Base-by-base conservation (phyloP, 441 rosid species). In the Bruguiera hainesii region DNA sequence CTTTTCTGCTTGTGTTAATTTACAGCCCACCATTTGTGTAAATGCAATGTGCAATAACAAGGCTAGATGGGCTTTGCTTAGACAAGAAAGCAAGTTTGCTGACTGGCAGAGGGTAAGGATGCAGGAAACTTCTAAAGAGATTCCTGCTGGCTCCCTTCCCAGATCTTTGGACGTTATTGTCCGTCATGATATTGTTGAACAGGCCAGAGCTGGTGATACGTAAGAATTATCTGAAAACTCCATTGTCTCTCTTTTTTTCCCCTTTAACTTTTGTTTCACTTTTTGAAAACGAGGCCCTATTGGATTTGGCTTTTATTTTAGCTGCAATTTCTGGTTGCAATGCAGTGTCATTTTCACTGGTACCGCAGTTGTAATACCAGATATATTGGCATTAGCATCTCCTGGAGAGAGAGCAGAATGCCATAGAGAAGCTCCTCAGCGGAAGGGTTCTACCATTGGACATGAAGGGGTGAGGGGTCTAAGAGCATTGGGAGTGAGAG, bases 91-190 rank as follows among this genome's bases (percentile, higher is more conserved):
- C 69, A 94, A 88, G 76, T 94, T 94, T 75, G 88, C 97, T 11
- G 98, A 94, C 75, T 94, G 98, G 98, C 98, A 94, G 79, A 89
- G 98, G 79, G 97, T 88, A 61, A 83, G 98, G 73, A 82, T 94
- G 97, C 98, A 94, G 80, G 98, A 94, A 86, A 88, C 96, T 61
- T 91, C 98, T 15, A 84, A 88, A 75, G 98, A 94, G 85, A 91
- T 94, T 69, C 98, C 98, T 68, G 96, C 97, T 1, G 96, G 98
- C 5, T 94, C 97, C 55, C 91, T 94, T 78, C 98, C 97, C 19
- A 78, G 98, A 63, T 94, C 98, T n/a, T 74, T 94, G 82, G 99
- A 94, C 84, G 91, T 94, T 76, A 85, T 94, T 64, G 87, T 94
- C 69, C 98, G 98, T 20, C 99, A 94, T 67, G 99, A 94, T 64